Percentiles rank a stretch among this genome's conserved stretches.
Conservation (phyloP, 352 stramenopile genomes). For the Discostella stelligera region DNA sequence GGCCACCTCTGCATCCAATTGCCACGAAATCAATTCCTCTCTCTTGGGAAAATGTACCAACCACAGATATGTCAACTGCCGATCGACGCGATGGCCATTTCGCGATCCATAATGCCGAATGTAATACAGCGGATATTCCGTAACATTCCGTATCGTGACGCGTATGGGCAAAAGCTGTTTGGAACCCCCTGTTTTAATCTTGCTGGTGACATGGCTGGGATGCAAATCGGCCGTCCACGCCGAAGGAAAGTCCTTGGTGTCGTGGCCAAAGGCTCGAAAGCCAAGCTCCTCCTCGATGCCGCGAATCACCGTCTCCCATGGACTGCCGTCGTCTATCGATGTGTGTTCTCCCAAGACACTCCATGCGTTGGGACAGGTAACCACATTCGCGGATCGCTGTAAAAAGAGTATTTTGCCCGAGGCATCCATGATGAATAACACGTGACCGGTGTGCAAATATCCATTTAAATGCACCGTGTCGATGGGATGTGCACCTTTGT, state of each 20-base stretch:
- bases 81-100: constrained; percentile 48
- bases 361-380: constrained; percentile 54
- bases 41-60: constrained; percentile 27
- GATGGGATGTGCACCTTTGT: constrained; percentile 20
- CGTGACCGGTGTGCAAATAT: constrained; percentile 33
- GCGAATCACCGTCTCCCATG: constrained; percentile 22
- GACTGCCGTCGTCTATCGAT: constrained; percentile 14
- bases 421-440: constrained; percentile 45
- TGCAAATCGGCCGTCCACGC: not conserved
- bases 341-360: constrained; percentile 62
- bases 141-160: constrained; percentile 40
- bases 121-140: constrained; percentile 51
- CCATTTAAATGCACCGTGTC: constrained; percentile 45
- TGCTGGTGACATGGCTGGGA: not conserved
- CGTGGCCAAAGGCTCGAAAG: not conserved
- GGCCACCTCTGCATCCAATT: constrained; percentile 49
- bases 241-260: not conserved
- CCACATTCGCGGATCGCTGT: constrained; percentile 35
- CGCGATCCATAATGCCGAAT: constrained; percentile 50
- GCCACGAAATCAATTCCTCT: constrained; percentile 31
- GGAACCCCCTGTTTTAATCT: not conserved
- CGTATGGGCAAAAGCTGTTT: not conserved
- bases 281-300: constrained; percentile 56
- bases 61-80: constrained; percentile 54
- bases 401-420: constrained; percentile 42